Evolutionary conservation across 768 basidiomycete genomes (phyloP), one percentile per base, ranked within the genome.

Genomic region (Leccinum disarticulatum): DNA sequence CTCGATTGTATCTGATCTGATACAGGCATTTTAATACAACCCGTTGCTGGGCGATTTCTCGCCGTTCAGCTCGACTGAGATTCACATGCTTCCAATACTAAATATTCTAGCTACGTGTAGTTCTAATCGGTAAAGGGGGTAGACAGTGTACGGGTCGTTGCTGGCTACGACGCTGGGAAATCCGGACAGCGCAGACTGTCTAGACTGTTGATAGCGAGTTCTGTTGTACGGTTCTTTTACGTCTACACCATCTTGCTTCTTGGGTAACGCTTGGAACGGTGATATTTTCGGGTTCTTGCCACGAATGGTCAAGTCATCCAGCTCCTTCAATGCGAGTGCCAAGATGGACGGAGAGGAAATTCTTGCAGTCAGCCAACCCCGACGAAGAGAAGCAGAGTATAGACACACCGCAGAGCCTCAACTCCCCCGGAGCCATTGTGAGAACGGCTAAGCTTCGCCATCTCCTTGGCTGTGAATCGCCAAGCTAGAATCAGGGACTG

Each of bases 401-500:
- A 8, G 13, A 74, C 80, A 56, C 67, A 84, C 84, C 76, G 77
- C 47, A 82, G 64, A 36, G 71, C 71, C 15, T 71, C 68, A 27
- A 28, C 80, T 84, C n/a, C 84, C 87, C 59, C 78, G 77, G n/a
- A 77, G 71, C 91, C 91, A 93, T 66, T 90, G 89, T 8, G 82
- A 28, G 28, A 78, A 72, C 79, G 82, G 49, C 81, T 80, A 52
- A 93, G 77, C 65, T 85, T 89, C 33, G 80, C 88, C 86, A 93
- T 86, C 67, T 91, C 89, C 59, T 79, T 77, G 10, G 87, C 81
- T 50, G 80, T 77, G 57, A 90, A 72, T 65, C 88, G 86, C 91
- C 91, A 93, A 27, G 89, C 83, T 14, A 93, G 76, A 15, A 93
- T 77, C 55, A 93, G 77, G 19, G 90, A 88, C 62, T 84, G 73